These are phyloP conservation scores for Plectranthus barbatus DNA, from an alignment of 257 asterid species.

Conservation along the genomic window DNA sequence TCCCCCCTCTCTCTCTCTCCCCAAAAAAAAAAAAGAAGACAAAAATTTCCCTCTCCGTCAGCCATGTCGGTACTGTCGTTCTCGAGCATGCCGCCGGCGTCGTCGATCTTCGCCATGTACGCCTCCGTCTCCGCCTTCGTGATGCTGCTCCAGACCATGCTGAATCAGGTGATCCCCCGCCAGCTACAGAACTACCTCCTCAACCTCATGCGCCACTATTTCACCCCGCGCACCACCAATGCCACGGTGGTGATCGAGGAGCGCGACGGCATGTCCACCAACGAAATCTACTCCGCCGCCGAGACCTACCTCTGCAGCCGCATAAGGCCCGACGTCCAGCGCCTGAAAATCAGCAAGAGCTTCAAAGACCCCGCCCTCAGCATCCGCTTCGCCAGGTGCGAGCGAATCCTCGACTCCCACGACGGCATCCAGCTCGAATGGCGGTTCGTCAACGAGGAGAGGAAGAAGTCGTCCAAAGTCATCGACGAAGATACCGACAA, in stretches of 20 bases:
- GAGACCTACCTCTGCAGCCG: constrained; percentile 51
- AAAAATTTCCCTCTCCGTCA: constrained; percentile 12
- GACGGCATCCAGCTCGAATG: constrained; percentile 39
- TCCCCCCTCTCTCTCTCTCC: no score
- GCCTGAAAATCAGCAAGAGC: constrained; percentile 48
- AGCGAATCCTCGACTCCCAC: constrained; percentile 32
- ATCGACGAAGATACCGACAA: constrained; percentile 19
- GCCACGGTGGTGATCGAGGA: constrained; percentile 46
- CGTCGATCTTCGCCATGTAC: constrained; percentile 49
- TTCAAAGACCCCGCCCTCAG: constrained; percentile 27
- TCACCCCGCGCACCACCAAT: constrained; percentile 3
- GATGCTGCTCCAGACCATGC: constrained; percentile 44
- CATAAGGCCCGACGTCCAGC: constrained; percentile 29
- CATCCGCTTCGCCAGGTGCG: constrained; percentile 40
- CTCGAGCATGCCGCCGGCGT: constrained; percentile 40
- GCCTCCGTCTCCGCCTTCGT: constrained; percentile 52
- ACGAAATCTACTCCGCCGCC: constrained; percentile 47
- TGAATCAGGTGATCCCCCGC: constrained; percentile 51
- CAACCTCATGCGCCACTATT: constrained; percentile 23
- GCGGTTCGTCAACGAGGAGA: constrained; percentile 36
- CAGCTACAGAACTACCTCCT: constrained; percentile 30
- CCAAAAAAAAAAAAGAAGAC: no score
- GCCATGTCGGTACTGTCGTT: no score
- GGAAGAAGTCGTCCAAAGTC: constrained; percentile 10
- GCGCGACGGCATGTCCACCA: constrained; percentile 46